Evolutionary conservation across 2,329 filamentous ascomycete species (phyloP).

Genomic region (Trichoderma sp.): DNA sequence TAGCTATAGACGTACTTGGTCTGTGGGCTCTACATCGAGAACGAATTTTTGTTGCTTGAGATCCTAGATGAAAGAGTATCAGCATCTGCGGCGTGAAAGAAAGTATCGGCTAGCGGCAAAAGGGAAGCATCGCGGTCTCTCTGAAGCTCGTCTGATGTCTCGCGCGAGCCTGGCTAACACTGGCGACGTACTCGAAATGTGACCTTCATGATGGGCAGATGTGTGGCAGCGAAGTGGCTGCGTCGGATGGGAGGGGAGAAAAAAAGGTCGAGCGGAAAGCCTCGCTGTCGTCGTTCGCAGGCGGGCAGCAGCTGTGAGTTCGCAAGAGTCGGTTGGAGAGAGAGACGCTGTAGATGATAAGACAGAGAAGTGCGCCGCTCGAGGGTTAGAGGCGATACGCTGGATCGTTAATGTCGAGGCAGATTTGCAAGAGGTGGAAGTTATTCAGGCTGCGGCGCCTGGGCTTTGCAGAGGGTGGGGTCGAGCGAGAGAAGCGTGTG

Average conservation of each 20-base stretch:
- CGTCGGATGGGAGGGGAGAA: constrained; percentile 25
- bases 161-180: not conserved
- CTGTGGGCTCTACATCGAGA: constrained; percentile 90
- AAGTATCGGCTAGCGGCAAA: not conserved
- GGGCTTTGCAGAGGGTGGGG: constrained; percentile 23
- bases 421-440: constrained; percentile 25
- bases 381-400: not conserved
- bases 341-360: not conserved
- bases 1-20: constrained; percentile 70
- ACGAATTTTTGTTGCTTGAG: constrained; percentile 98
- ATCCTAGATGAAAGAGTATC: constrained; percentile 61
- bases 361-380: constrained; percentile 10
- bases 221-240: constrained; percentile 39
- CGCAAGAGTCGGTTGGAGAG: constrained; percentile 5
- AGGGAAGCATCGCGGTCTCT: not conserved
- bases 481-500: constrained; percentile 1
- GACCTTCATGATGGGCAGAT: constrained; percentile 65
- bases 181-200: constrained; percentile 62
- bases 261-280: constrained; percentile 20
- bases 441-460: constrained; percentile 28
- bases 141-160: not conserved
- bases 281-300: constrained; percentile 20
- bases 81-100: not conserved
- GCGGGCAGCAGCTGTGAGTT: not conserved
- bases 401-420: constrained; percentile 14